Conservation (phyloP, 2,329 filamentous ascomycete genomes). For the Trichoderma atroviride region DNA sequence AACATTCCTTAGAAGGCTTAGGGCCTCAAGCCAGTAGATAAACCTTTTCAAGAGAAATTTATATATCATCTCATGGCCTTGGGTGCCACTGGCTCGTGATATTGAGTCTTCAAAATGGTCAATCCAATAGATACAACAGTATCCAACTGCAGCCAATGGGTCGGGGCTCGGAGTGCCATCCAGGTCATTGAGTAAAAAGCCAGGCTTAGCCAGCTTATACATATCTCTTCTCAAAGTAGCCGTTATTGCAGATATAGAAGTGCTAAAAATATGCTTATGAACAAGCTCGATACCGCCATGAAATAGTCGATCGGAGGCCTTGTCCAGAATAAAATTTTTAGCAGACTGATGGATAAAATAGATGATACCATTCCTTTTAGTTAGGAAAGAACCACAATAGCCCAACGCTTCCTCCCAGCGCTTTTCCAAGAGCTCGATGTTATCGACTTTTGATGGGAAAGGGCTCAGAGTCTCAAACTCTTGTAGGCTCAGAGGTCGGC, state of each 20-base stretch:
- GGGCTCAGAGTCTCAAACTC: conserved; percentile 32
- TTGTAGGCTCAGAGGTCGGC: conserved; percentile 41
- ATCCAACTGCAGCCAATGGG: neutral
- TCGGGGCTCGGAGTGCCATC: neutral
- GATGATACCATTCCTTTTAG: conserved; percentile 36
- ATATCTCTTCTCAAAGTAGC: neutral
- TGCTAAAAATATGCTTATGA: neutral
- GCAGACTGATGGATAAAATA: conserved; percentile 49
- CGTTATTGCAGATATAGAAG: neutral
- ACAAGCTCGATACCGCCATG: neutral
- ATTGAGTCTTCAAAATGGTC: neutral
- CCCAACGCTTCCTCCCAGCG: conserved; percentile 24
- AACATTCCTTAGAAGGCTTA: neutral
- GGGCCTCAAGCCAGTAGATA: neutral
- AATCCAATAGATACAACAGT: conserved; percentile 1
- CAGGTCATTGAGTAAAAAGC: neutral
- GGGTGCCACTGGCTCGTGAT: too few relatives aligned
- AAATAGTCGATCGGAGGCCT: conserved; percentile 37
- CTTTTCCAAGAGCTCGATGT: neutral
- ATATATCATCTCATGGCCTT: neutral
- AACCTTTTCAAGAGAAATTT: neutral
- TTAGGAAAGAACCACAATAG: conserved; percentile 47
- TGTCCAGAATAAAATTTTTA: conserved; percentile 44
- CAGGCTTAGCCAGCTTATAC: neutral
- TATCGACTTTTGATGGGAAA: neutral